Evolutionary conservation across 768 basidiomycete genomes (phyloP).

Genomic region (Agaricus bisporus): DNA sequence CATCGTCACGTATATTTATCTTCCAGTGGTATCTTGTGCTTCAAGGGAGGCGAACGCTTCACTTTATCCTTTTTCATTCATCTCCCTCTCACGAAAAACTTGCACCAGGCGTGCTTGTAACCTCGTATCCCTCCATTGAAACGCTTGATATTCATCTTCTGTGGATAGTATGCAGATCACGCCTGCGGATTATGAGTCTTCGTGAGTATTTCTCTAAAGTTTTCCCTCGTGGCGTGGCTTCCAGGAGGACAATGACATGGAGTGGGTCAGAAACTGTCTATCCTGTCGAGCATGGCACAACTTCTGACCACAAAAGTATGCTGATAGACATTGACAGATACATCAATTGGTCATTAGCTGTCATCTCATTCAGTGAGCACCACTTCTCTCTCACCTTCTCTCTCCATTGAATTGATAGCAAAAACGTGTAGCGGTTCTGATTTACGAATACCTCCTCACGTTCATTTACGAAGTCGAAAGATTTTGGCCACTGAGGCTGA

Average conservation of each 20-base stretch:
- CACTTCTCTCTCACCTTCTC: too few relatives aligned
- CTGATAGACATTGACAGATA: not conserved
- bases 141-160: not conserved
- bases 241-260: not conserved
- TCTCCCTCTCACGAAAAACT: too few relatives aligned
- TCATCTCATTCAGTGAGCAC: conserved; percentile 1
- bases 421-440: not conserved
- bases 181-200: not conserved
- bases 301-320: not conserved
- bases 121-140: too few relatives aligned
- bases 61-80: too few relatives aligned
- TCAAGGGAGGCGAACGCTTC: too few relatives aligned
- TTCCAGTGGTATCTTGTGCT: too few relatives aligned
- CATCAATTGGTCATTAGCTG: not conserved
- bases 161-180: not conserved
- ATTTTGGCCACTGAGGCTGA: not conserved
- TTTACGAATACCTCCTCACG: conserved; percentile 5
- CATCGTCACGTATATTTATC: too few relatives aligned
- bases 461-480: conserved; percentile 3
- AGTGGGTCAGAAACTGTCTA: not conserved
- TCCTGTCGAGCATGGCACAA: not conserved
- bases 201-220: not conserved
- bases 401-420: not conserved
- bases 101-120: not conserved
- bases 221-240: not conserved